These are phyloP conservation scores for Ballota nigra DNA, from an alignment of 257 asterid species.

Conservation along the genomic window DNA sequence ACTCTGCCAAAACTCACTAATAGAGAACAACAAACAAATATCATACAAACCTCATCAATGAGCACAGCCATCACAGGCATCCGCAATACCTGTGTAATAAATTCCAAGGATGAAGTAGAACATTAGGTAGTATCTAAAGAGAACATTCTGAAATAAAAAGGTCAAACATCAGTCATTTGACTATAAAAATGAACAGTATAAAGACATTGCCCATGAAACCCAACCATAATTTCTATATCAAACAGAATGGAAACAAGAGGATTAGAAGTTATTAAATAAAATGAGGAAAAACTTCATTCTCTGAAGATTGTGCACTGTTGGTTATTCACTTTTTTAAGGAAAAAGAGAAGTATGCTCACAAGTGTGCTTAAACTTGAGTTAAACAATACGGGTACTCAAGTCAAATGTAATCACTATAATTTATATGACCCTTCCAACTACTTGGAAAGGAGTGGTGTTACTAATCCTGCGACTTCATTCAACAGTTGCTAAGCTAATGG, in stretches of 20 bases:
- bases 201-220: background rate
- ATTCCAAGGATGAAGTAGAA: background rate
- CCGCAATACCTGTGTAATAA: constrained; percentile 66
- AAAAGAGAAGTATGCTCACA: background rate
- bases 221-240: background rate
- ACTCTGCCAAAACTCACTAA: background rate
- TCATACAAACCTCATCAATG: constrained; percentile 56
- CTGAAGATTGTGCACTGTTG: background rate
- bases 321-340: background rate
- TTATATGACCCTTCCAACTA: background rate
- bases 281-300: background rate
- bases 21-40: constrained; percentile 9
- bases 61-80: constrained; percentile 66
- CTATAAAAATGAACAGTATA: background rate
- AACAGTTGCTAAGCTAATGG: background rate
- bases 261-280: constrained; percentile 1
- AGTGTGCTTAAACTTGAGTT: background rate
- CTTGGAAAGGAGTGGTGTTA: background rate
- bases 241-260: background rate
- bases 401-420: background rate
- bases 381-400: background rate
- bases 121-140: constrained; percentile 14
- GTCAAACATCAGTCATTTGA: background rate
- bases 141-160: background rate
- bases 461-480: background rate